Percentiles rank a stretch among this genome's conserved stretches.
Evolutionary conservation across 2,329 filamentous ascomycete genomes (phyloP).

Genomic region (Simplicillium sp.): DNA sequence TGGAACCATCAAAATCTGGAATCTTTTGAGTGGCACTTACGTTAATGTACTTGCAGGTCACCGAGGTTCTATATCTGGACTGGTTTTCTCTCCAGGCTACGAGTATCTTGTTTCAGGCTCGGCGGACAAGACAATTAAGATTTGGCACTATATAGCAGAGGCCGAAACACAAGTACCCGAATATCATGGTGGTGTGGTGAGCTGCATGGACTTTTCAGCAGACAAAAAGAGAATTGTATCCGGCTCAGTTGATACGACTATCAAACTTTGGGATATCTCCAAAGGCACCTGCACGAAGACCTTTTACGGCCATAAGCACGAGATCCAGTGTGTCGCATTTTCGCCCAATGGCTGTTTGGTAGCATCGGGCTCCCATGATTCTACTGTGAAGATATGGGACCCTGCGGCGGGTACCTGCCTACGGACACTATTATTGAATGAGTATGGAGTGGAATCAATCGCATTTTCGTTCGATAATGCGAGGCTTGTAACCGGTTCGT

Average conservation of each 20-base stretch:
- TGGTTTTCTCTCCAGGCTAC: not conserved
- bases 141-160: not conserved
- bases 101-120: not conserved
- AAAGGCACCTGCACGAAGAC: too few relatives aligned
- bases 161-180: too few relatives aligned
- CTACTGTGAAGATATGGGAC: not conserved
- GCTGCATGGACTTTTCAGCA: not conserved
- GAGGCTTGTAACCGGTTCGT: too few relatives aligned
- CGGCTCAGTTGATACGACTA: not conserved
- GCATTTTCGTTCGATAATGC: too few relatives aligned
- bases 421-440: not conserved
- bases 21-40: not conserved
- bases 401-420: not conserved
- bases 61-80: not conserved
- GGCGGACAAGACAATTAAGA: not conserved
- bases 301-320: not conserved
- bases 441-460: not conserved
- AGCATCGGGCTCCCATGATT: not conserved
- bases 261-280: not conserved
- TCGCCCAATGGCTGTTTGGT: not conserved
- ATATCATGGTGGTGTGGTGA: not conserved
- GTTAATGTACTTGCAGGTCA: not conserved
- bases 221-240: not conserved
- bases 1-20: conserved; percentile 1
- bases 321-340: not conserved